phyloP scores from a whole-genome alignment of 148 eudicot genomes.

The Silene uniflora region DNA sequence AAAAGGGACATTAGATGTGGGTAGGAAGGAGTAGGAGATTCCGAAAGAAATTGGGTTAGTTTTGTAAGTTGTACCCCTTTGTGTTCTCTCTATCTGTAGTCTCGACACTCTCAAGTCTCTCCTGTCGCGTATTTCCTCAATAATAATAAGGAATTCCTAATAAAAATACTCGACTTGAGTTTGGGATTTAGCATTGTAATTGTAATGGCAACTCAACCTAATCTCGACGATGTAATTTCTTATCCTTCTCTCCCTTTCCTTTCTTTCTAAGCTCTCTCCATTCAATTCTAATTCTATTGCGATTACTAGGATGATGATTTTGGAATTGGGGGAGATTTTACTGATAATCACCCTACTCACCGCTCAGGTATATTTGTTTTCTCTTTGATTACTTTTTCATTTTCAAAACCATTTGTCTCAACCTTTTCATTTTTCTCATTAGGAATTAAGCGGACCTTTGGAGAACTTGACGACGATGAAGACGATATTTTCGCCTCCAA shows the following conservation, averaged over 20 bases:
- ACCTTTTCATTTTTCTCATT: not conserved
- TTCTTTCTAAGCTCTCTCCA: no score
- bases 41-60: no score
- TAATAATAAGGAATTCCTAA: no score
- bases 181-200: slow-evolving; percentile 35
- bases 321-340: slow-evolving; percentile 5
- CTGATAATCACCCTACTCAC: not conserved
- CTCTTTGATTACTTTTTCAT: not conserved
- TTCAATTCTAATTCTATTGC: no score
- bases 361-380: slow-evolving; percentile 6
- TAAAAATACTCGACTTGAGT: not conserved
- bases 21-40: no score
- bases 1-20: no score
- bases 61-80: no score
- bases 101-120: no score
- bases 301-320: slow-evolving; percentile 12
- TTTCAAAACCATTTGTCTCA: not conserved
- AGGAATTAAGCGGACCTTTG: slow-evolving; percentile 83
- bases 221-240: slow-evolving; percentile 6
- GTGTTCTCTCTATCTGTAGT: no score
- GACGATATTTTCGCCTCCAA: slow-evolving; percentile 83
- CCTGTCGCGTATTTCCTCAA: no score
- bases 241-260: no score
- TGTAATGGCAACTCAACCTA: slow-evolving; percentile 6
- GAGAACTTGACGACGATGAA: slow-evolving; percentile 91